These are phyloP conservation scores for Acorus gramineus DNA, from an alignment of 106 monocot genomes.

Conservation along the genomic window DNA sequence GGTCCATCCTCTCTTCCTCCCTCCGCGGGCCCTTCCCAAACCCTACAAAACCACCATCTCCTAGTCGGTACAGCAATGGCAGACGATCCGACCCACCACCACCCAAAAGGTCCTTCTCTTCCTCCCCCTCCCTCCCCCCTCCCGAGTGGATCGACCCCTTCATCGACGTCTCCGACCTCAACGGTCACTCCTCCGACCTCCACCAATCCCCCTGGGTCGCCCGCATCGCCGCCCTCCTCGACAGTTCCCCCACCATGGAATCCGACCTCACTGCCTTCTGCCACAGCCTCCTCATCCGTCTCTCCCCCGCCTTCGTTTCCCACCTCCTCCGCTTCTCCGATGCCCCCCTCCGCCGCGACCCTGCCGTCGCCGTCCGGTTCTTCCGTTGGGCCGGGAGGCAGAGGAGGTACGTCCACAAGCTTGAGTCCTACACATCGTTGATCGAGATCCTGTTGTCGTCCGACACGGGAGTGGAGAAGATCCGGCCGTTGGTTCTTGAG, in stretches of 20 bases:
- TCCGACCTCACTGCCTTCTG: slow-evolving; percentile 47
- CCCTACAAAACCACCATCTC: no score
- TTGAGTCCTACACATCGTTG: slow-evolving; percentile 46
- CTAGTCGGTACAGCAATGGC: no score
- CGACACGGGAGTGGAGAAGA: neutral
- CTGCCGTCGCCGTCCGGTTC: slow-evolving; percentile 39
- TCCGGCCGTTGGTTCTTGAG: slow-evolving; percentile 32
- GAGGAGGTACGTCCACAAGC: slow-evolving; percentile 25
- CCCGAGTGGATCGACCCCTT: slow-evolving; percentile 70
- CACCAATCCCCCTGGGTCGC: slow-evolving; percentile 57
- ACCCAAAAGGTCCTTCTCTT: neutral
- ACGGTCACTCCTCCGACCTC: neutral
- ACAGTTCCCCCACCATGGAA: slow-evolving; percentile 20
- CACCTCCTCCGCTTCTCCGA: slow-evolving; percentile 26
- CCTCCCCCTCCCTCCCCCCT: slow-evolving; percentile 16
- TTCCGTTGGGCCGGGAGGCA: slow-evolving; percentile 62
- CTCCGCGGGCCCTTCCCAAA: no score
- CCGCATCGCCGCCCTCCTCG: slow-evolving; percentile 41
- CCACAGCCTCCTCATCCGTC: slow-evolving; percentile 40
- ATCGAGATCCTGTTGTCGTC: slow-evolving; percentile 36
- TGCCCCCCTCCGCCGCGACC: slow-evolving; percentile 24
- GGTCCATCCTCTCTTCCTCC: no score
- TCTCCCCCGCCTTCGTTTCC: slow-evolving; percentile 73
- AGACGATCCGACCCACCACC: no score
- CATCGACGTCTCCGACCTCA: slow-evolving; percentile 64